These are phyloP conservation scores for Hypericum perforatum DNA, from an alignment of 345 rosid genomes.

Conservation along the genomic window DNA sequence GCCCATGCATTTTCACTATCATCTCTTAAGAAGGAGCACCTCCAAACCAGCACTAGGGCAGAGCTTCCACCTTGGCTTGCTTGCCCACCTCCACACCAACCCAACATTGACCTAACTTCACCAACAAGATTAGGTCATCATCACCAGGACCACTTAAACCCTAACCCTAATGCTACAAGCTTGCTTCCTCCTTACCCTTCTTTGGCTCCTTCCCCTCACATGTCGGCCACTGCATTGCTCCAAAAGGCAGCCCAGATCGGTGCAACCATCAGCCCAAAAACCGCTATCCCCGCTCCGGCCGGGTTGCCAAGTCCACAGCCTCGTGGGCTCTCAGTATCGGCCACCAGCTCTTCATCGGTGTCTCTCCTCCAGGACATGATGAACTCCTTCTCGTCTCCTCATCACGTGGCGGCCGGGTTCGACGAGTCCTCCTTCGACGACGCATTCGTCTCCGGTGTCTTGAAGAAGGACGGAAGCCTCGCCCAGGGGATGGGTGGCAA, in stretches of 20 bases:
- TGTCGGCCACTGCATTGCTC: constrained; percentile 90
- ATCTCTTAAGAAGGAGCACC: constrained; percentile 44
- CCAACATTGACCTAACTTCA: constrained; percentile 6
- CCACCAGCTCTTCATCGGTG: too few species aligned
- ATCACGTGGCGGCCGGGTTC: constrained; percentile 23
- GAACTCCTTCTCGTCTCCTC: constrained; percentile 25
- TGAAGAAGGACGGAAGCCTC: constrained; percentile 21
- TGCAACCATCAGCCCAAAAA: constrained; percentile 35
- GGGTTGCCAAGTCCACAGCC: constrained; percentile 24
- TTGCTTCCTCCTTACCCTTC: constrained; percentile 25
- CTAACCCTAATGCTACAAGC: constrained; percentile 36
- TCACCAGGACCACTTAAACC: constrained; percentile 34
- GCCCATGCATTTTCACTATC: constrained; percentile 2
- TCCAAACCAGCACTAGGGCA: constrained; percentile 3
- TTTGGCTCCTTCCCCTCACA: constrained; percentile 33
- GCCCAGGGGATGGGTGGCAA: constrained; percentile 7
- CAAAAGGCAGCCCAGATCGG: constrained; percentile 89
- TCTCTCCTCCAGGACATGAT: constrained; percentile 42
- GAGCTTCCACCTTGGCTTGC: constrained; percentile 54
- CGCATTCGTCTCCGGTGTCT: constrained; percentile 31
- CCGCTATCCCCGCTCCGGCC: constrained; percentile 3
- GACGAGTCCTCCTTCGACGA: constrained; percentile 32
- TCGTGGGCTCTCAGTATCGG: too few species aligned
- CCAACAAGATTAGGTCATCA: constrained; percentile 12
- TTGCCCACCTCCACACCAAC: constrained; percentile 18